phyloP scores from a whole-genome alignment of 202 grass and related monocot species.

The Cymbopogon flexuosus region DNA sequence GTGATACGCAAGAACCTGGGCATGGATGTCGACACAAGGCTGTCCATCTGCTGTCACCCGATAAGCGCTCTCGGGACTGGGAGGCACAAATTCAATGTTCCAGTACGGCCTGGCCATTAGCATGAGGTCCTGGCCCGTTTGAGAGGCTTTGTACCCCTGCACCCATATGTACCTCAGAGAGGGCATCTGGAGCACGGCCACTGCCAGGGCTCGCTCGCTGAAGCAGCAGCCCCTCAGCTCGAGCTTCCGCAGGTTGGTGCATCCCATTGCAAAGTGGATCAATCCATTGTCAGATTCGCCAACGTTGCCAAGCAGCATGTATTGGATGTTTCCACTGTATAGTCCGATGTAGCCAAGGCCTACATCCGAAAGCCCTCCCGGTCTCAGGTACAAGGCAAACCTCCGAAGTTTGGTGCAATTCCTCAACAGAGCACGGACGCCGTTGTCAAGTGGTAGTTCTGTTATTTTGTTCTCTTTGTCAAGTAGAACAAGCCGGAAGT shows the following conservation, averaged over 20 bases:
- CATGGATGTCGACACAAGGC: slow-evolving; percentile 38
- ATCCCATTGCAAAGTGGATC: slow-evolving; percentile 60
- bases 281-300: slow-evolving; percentile 70
- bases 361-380: slow-evolving; percentile 56
- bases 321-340: slow-evolving; percentile 61
- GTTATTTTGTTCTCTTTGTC: slow-evolving; percentile 49
- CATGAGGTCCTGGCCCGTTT: slow-evolving; percentile 47
- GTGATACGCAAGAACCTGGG: slow-evolving; percentile 86
- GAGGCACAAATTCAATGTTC: slow-evolving; percentile 84
- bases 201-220: slow-evolving; percentile 66
- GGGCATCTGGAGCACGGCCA: slow-evolving; percentile 53
- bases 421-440: slow-evolving; percentile 61
- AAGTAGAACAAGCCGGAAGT: slow-evolving; percentile 81
- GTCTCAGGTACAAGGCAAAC: slow-evolving; percentile 76
- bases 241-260: slow-evolving; percentile 68
- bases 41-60: slow-evolving; percentile 30
- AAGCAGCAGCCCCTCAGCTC: slow-evolving; percentile 79
- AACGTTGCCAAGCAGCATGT: slow-evolving; percentile 75
- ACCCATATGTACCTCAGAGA: slow-evolving; percentile 85
- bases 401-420: slow-evolving; percentile 69
- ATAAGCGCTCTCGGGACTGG: neutral
- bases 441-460: slow-evolving; percentile 76
- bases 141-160: slow-evolving; percentile 74
- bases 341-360: slow-evolving; percentile 71
- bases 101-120: slow-evolving; percentile 76